Evolutionary conservation across 2,329 filamentous ascomycete genomes (phyloP).

Genomic region (Xylaria polymorpha): DNA sequence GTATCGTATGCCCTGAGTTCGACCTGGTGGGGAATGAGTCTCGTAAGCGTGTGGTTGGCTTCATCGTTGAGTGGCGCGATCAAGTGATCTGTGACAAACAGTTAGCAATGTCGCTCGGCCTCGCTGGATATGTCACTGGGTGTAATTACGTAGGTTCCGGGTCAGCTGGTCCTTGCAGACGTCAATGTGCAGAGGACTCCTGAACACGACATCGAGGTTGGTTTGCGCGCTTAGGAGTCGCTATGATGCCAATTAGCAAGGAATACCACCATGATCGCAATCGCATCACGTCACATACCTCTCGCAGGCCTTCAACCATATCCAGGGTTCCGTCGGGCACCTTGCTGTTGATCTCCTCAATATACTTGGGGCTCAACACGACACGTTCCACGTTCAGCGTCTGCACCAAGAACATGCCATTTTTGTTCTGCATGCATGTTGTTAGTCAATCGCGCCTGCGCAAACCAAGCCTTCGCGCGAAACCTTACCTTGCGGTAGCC

Average conservation of each 20-base stretch:
- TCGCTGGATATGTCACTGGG: not conserved
- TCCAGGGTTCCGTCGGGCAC: conserved; percentile 40
- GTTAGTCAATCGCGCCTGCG: conserved; percentile 12
- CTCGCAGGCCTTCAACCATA: conserved; percentile 40
- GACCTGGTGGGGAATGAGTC: conserved; percentile 34
- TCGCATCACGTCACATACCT: conserved; percentile 22
- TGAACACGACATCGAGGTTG: conserved; percentile 40
- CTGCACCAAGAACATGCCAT: conserved; percentile 40
- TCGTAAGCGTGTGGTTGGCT: conserved; percentile 36
- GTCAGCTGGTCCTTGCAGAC: conserved; percentile 41
- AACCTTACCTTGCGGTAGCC: conserved; percentile 36
- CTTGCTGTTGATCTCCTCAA: conserved; percentile 40
- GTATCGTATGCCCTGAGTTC: conserved; percentile 38
- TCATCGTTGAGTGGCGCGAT: conserved; percentile 39
- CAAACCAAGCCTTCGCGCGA: not conserved
- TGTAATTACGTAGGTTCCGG: conserved; percentile 38
- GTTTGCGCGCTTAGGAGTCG: conserved; percentile 40
- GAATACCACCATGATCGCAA: not conserved
- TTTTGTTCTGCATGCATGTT: conserved; percentile 29
- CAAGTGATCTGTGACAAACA: conserved; percentile 31
- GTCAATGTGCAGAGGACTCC: conserved; percentile 40
- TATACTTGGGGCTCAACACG: conserved; percentile 40
- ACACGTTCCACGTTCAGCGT: conserved; percentile 40
- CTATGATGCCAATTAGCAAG: conserved; percentile 24
- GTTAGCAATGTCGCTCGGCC: conserved; percentile 14